Evolutionary conservation across 208 protist species (phyloP).

Genomic region (Leishmania lainsoni): DNA sequence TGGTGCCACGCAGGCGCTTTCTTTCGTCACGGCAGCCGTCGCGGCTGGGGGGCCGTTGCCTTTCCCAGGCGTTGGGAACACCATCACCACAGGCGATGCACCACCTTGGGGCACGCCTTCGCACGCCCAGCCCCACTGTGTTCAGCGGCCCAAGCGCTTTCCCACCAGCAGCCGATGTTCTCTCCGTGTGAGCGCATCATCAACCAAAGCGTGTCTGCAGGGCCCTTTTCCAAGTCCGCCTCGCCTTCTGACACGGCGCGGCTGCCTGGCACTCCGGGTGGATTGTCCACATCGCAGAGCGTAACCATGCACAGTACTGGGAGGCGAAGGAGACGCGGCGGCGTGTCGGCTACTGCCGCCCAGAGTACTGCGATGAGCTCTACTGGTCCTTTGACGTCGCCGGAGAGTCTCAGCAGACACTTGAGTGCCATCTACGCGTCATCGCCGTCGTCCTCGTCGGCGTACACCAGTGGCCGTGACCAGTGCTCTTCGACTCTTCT

Average conservation of each 20-base stretch:
- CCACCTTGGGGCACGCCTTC: background rate
- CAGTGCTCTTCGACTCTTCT: background rate
- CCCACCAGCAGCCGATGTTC: background rate
- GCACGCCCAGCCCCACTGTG: background rate
- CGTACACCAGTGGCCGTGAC: background rate
- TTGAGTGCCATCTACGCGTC: conserved; percentile 4
- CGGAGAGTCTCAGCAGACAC: background rate
- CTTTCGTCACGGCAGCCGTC: too few species aligned
- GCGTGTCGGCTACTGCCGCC: background rate
- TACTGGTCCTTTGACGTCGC: background rate
- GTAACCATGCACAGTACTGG: background rate
- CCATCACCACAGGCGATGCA: background rate
- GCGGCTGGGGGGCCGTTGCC: background rate
- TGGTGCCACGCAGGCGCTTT: background rate
- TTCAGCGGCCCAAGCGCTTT: background rate
- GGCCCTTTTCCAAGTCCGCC: background rate
- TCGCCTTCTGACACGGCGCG: conserved; percentile 13
- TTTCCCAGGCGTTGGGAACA: background rate
- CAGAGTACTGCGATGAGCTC: background rate
- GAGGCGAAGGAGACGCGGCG: background rate
- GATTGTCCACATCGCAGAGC: conserved; percentile 23
- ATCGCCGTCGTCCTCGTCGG: background rate
- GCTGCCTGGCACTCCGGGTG: conserved; percentile 27
- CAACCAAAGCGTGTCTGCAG: background rate
- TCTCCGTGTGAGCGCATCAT: background rate